Evolutionary conservation across 352 stramenopile species (phyloP).

Genomic region (Phytophthora uliginosa): DNA sequence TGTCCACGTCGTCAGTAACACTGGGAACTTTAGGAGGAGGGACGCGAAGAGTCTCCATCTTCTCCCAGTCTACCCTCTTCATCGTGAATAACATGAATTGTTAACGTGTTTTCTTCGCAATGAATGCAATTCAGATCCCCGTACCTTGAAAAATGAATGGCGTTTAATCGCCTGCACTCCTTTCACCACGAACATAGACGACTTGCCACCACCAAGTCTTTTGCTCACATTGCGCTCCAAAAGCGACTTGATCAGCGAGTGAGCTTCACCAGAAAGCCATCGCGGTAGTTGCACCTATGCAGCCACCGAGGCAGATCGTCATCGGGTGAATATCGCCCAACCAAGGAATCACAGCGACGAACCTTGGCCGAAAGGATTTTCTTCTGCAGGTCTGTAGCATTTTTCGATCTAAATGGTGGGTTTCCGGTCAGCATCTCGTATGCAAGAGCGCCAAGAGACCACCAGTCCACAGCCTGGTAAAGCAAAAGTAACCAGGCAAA

Average conservation of each 20-base stretch:
- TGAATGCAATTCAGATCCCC: neutral
- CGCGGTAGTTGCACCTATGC: conserved; percentile 74
- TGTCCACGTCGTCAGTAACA: conserved; percentile 92
- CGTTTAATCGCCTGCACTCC: conserved; percentile 96
- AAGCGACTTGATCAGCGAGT: conserved; percentile 96
- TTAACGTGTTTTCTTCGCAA: conserved; percentile 3
- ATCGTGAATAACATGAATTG: conserved; percentile 1
- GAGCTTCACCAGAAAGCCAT: conserved; percentile 89
- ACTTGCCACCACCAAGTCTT: conserved; percentile 94
- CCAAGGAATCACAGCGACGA: neutral
- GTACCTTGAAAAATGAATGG: conserved; percentile 95
- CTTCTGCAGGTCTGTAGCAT: conserved; percentile 72
- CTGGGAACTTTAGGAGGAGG: conserved; percentile 91
- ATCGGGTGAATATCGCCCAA: neutral
- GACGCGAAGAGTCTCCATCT: conserved; percentile 92
- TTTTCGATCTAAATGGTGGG: conserved; percentile 81
- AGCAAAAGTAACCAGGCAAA: neutral
- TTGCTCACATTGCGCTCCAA: conserved; percentile 97
- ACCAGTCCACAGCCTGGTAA: conserved; percentile 83
- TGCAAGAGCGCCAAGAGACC: conserved; percentile 82
- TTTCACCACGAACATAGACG: conserved; percentile 98
- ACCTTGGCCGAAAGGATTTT: conserved; percentile 86
- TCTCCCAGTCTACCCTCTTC: conserved; percentile 93
- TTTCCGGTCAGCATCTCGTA: conserved; percentile 87
- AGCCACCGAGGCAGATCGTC: neutral